Conservation (phyloP, 108 stramenopile species). For the Nitzschia sp. region DNA sequence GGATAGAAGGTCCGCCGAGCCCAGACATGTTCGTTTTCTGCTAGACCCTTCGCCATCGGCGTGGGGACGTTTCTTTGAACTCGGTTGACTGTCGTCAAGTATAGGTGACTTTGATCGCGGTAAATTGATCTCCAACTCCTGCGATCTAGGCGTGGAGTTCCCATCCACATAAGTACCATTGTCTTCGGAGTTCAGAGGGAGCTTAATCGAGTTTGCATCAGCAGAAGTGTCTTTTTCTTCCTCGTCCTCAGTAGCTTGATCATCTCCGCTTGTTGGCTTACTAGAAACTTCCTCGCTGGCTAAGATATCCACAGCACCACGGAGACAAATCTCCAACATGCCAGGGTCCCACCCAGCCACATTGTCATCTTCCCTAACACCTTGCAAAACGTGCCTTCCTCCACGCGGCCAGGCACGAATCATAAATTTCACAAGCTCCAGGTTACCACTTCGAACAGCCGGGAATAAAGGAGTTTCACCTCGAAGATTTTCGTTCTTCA, state of each 20-base stretch:
- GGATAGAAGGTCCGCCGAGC: background rate
- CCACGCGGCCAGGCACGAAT: conserved; percentile 44
- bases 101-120: conserved; percentile 42
- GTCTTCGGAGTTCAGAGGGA: background rate
- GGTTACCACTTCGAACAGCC: conserved; percentile 51
- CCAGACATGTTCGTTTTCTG: background rate
- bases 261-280: too few species aligned
- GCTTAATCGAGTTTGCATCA: background rate
- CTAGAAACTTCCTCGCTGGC: background rate
- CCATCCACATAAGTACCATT: background rate
- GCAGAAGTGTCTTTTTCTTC: background rate
- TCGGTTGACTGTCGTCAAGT: background rate
- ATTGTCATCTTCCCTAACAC: conserved; percentile 20
- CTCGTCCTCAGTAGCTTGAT: too few species aligned
- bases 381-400: conserved; percentile 44
- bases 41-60: background rate
- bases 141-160: background rate
- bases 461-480: conserved; percentile 54
- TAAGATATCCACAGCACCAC: conserved; percentile 42
- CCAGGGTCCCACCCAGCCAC: conserved; percentile 35
- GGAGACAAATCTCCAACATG: conserved; percentile 48
- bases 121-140: conserved; percentile 5
- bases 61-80: conserved; percentile 25
- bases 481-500: conserved; percentile 39
- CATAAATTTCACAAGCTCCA: conserved; percentile 34